Evolutionary conservation across 129 eudicot species (phyloP).

Genomic region (Lactuca saligna): DNA sequence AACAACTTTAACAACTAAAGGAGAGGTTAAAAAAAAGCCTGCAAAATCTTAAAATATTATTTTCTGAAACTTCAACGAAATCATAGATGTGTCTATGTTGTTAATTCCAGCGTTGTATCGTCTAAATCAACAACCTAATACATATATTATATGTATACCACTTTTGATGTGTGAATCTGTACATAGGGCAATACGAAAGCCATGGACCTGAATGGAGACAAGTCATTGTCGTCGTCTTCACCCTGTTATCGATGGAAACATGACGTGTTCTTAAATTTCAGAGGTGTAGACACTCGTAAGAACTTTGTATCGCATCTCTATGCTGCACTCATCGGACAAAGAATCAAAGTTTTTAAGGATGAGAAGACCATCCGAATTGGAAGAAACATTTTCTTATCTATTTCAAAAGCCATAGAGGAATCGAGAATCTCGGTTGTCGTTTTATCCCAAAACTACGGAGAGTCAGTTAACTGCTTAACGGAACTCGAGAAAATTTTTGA

Average conservation of each 20-base stretch:
- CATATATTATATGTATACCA: too few relatives aligned
- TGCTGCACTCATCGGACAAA: background rate
- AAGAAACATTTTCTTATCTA: background rate
- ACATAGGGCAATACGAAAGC: background rate
- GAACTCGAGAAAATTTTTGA: background rate
- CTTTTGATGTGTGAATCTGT: too few relatives aligned
- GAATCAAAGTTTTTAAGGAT: background rate
- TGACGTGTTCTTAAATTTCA: background rate
- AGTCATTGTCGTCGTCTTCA: background rate
- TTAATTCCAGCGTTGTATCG: too few relatives aligned
- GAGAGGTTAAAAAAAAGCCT: background rate
- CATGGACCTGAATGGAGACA: background rate
- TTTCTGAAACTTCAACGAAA: background rate
- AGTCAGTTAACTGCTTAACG: background rate
- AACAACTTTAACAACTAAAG: too few relatives aligned
- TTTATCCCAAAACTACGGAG: background rate
- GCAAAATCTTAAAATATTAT: background rate
- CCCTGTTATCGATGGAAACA: background rate
- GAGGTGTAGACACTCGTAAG: background rate
- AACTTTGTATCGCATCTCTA: background rate
- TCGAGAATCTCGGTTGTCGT: background rate
- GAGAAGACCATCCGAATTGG: background rate
- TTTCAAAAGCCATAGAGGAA: background rate
- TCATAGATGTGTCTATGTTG: background rate
- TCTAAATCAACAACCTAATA: too few relatives aligned